A percentile compares a stretch with the other conserved stretches of the same genome.
Evolutionary conservation across 129 eudicot species (phyloP).

Genomic region (Saussurea involucrata): DNA sequence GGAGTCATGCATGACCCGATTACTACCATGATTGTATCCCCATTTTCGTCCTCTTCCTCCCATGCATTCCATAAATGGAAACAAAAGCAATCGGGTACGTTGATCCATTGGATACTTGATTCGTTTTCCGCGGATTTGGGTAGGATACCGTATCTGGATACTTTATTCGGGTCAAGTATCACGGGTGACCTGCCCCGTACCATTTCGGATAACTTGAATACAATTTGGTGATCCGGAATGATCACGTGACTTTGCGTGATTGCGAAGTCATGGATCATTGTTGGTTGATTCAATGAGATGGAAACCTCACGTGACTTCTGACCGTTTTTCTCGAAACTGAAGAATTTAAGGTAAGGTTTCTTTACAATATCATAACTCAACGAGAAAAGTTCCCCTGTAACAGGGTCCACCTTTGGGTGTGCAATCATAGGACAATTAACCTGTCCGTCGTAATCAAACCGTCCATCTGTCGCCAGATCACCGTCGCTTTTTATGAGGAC

Average conservation of each 20-base stretch:
- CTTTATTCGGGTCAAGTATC: conserved; percentile 49
- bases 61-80: conserved; percentile 78
- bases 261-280: conserved; percentile 87
- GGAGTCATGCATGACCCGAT: conserved; percentile 81
- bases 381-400: conserved; percentile 50
- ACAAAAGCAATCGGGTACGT: conserved; percentile 60
- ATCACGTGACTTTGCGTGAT: conserved; percentile 62
- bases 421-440: conserved; percentile 62
- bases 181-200: conserved; percentile 69
- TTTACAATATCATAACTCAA: conserved; percentile 57
- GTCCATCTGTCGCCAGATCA: conserved; percentile 60
- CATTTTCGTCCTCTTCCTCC: conserved; percentile 45
- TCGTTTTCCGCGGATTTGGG: conserved; percentile 38
- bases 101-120: conserved; percentile 55
- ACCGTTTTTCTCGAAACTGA: conserved; percentile 44
- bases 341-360: conserved; percentile 65
- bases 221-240: conserved; percentile 77
- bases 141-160: conserved; percentile 59
- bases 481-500: conserved; percentile 41
- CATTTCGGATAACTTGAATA: conserved; percentile 74
- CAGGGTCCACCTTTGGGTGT: conserved; percentile 82
- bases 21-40: conserved; percentile 33
- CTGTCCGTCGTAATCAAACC: conserved; percentile 63
- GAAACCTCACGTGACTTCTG: conserved; percentile 57
- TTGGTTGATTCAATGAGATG: conserved; percentile 52